Base-by-base conservation (phyloP, 495 filamentous ascomycete species). In the Trichoderma erinaceum region DNA sequence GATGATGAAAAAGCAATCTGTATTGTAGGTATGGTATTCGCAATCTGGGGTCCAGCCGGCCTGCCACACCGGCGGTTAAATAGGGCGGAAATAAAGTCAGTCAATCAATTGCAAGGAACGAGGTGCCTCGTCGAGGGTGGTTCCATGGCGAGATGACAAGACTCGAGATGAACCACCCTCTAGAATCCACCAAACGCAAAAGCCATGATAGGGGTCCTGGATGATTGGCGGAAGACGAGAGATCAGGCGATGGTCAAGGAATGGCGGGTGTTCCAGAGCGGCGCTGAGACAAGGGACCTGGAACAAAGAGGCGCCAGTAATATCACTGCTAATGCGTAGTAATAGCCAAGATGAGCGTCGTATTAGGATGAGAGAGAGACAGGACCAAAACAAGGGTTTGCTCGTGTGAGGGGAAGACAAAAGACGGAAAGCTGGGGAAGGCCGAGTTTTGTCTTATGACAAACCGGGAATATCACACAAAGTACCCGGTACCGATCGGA, bases 101-200 rank as follows among this genome's bases (percentile, higher is more conserved):
- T 61, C 56, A 32, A 32, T 61, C 56, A 61, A 61, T 61, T 25
- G 27, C 56, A 61, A 32, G 56, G 56, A 61, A 61, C 56, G 56
- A 61, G 56, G 25, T 11, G 78, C 71, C 32, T 70, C 64, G 68
- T 74, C 35, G 80, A 81, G 81, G 80, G 81, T 81, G 81, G 80
- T 79, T 76, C 80, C 81, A 83, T 83, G 73, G 76, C 75, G 77
- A 79, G 79, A 68, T 72, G 73, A 71, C 68, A 73, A 75, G 73
- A 79, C 56, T 74, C 56, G 27, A 61, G 56, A 29, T 75, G 70
- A 67, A 73, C 80, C 80, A 83, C 81, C 81, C 81, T 80, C 78
- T 82, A 83, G 66, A 78, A 81, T 71, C 78, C 79, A 81, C 75
- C 75, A 76, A 75, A 76, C 69, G 74, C 69, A 64, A 70, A 68